Evolutionary conservation across 2,329 filamentous ascomycete species (phyloP).

Genomic region (Ophiocordyceps camponoti-rufipedis): DNA sequence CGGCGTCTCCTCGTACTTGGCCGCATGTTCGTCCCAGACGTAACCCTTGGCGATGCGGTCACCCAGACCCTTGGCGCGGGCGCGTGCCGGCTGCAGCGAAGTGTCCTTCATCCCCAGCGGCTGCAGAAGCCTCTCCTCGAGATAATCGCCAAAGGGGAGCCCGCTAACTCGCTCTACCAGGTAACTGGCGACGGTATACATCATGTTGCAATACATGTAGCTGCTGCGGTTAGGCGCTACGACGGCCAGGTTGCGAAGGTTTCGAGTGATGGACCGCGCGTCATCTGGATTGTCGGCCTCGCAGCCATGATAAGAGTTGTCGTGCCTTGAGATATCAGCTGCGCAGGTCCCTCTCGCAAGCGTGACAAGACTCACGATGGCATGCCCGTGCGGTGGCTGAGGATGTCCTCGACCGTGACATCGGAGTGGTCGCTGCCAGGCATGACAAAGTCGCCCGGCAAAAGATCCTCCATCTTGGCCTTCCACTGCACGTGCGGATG

Average conservation of each 20-base stretch:
- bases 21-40: conserved; percentile 4
- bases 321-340: conserved; percentile 5
- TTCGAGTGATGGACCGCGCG: conserved; percentile 9
- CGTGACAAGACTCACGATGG: conserved; percentile 3
- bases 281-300: conserved; percentile 5
- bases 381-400: conserved; percentile 10
- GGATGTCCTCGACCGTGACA: conserved; percentile 9
- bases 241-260: conserved; percentile 9
- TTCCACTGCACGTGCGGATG: conserved; percentile 8
- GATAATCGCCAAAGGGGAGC: conserved; percentile 7
- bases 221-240: conserved; percentile 7
- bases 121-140: conserved; percentile 3
- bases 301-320: conserved; percentile 7
- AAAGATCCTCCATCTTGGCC: conserved; percentile 7
- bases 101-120: conserved; percentile 4
- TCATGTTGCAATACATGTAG: conserved; percentile 11
- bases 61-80: conserved; percentile 5
- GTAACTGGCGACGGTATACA: conserved; percentile 10
- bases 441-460: conserved; percentile 11
- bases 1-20: conserved; percentile 1
- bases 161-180: conserved; percentile 7
- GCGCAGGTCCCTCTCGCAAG: not conserved
- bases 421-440: conserved; percentile 5
- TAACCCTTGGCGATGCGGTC: conserved; percentile 6
- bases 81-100: conserved; percentile 7